Base-by-base conservation (phyloP, 805 yeast species). In the Zygotorulaspora danielsina region DNA sequence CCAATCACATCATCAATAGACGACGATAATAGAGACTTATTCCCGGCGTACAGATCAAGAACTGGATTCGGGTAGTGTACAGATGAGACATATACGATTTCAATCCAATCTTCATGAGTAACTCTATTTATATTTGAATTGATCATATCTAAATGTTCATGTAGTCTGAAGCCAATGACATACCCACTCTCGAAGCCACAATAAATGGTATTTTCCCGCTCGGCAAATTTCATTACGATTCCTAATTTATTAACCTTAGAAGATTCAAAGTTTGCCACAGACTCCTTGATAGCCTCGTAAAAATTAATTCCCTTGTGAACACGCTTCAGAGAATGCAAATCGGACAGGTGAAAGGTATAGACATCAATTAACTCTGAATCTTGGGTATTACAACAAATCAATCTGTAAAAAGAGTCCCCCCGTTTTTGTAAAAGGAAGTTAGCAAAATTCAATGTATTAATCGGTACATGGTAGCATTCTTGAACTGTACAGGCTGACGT, bases 391-490 rank as follows among this genome's bases (percentile, higher is more conserved):
- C 58, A 55, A 36, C 64, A 56, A 29, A 48, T 36, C 30, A 61
- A 39, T 5, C 52, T 47, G 31, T 46, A 54, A 9, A 12, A 7
- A 6, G 33, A 37, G 5, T 26, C 21, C 5, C 34, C 32, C 11
- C 35, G 6, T 9, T 40, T 36, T 17, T 38, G 39, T 2, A 59
- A 30, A 4, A 44, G 32, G 21, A 57, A 52, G 36, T 61, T 60
- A 0, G 64, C 57, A 42, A 61, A 61, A 34, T 58, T 61, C 26
- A 60, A 36, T 2, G 65, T 61, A 38, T 61, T 61, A 3, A 61
- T 53, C 6, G 61, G 61, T 27, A 57, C 54, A 21, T 50, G 53
- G 41, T 53, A 55, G 7, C 47, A 31, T 31, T 36, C 37, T 33
- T 13, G 36, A 7, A 20, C 9, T 19, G n/a, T 15, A 18, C 30